Evolutionary conservation across 2,329 filamentous ascomycete genomes (phyloP), one percentile per base, ranked within the genome.

Genomic region (Neofusicoccum kwambonambiense): DNA sequence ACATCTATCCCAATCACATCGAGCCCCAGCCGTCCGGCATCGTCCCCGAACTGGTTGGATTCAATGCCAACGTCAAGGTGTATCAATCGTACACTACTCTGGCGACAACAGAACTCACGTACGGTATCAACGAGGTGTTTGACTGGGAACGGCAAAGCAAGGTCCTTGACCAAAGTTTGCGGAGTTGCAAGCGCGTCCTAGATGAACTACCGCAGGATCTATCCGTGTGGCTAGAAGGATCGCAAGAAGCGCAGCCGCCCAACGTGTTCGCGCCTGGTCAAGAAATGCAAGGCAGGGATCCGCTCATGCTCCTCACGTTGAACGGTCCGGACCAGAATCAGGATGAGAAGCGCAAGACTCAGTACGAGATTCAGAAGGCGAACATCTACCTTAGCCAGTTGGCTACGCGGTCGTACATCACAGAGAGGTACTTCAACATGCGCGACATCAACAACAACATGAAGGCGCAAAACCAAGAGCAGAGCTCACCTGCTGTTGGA

Each of bases 341-440:
- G 1, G 78, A 80, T 65, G 72, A 78, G 44, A 77, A 80, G 5
- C 76, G 78, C 42, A 71, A 73, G 35, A 79, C 93, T 4, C 91
- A 95, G 73, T 92, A 89, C 69, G 93, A 96, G 77, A 95, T 97
- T 35, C 92, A 96, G 75, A 96, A 96, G 74, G 91, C 92, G 6
- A 96, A 96, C 75, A 91, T 97, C 44, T 92, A 94, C 73, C 87
- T 89, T 2, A 94, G 90, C 5, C 90, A 93, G 71, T 81, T 97
- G 9, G 88, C 89, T 2, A 96, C 92, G 0, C 85, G 93, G 27
- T 94, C 91, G 0, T 93, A 92, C 74, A 87, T 94, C 64, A 91
- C 96, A 0, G 92, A 96, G 75, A 89, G 93, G 68, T 96, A 94
- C 78, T 92, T 92, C 76, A 88, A 88, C 70, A 82, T 95, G 1